A percentile compares a stretch with the other conserved stretches of the same genome.
phyloP scores from a whole-genome alignment of 1,284 basidiomycete species.

The Puccinia horiana region DNA sequence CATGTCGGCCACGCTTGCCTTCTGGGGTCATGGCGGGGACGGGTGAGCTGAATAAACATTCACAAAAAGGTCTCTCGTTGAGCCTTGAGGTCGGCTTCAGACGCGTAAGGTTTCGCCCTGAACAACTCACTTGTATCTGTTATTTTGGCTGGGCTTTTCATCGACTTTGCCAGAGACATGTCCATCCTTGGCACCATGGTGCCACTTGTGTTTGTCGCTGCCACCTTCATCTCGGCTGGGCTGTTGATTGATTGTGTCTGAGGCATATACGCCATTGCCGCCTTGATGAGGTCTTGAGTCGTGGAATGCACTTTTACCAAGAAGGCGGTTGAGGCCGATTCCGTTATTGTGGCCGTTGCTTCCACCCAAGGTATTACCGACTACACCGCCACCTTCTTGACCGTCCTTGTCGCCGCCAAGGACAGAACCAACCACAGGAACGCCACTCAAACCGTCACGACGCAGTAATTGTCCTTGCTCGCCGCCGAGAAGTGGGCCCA shows the following conservation, averaged over 20 bases:
- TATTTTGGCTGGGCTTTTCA: too few species aligned
- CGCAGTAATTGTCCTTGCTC: too few species aligned
- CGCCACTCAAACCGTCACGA: neutral
- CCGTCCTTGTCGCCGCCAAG: neutral
- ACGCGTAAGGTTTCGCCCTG: too few species aligned
- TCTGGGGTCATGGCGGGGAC: neutral
- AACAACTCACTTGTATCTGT: constrained; percentile 2
- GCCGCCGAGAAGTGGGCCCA: too few species aligned
- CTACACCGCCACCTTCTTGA: neutral
- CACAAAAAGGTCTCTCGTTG: neutral
- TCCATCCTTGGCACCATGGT: neutral
- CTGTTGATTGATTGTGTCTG: neutral
- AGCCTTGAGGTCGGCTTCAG: neutral
- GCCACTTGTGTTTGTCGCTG: too few species aligned
- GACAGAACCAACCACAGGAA: neutral
- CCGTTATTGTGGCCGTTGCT: neutral
- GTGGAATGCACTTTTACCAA: neutral
- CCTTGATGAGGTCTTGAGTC: neutral
- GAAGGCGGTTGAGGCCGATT: neutral
- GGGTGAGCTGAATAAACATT: neutral
- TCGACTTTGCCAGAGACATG: neutral
- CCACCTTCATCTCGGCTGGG: neutral
- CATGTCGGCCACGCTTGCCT: neutral
- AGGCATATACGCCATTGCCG: neutral
- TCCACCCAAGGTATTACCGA: neutral